Conservation (phyloP, 2,329 filamentous ascomycete species). For the Neocucurbitaria cava region DNA sequence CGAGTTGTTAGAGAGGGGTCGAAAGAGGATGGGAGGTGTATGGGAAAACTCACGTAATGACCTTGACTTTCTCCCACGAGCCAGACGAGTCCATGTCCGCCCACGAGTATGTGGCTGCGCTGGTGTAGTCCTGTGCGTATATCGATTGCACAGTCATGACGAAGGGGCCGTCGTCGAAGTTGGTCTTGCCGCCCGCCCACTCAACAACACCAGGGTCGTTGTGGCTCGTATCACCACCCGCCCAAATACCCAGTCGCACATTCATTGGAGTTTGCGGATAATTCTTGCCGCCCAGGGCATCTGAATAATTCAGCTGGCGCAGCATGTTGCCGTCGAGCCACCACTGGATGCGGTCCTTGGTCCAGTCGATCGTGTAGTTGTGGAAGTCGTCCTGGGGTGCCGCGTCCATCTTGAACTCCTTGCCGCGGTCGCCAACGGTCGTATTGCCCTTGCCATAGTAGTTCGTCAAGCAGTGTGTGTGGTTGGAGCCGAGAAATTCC, state of each 20-base stretch:
- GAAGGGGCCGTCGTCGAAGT: conserved; percentile 72
- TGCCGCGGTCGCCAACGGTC: conserved; percentile 58
- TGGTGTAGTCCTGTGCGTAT: conserved; percentile 63
- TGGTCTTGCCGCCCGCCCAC: conserved; percentile 72
- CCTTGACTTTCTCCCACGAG: conserved; percentile 58
- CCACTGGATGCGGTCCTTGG: conserved; percentile 68
- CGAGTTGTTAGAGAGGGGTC: conserved; percentile 14
- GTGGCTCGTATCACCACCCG: conserved; percentile 60
- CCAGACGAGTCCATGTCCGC: conserved; percentile 37
- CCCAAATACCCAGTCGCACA: conserved; percentile 73
- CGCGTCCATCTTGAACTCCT: conserved; percentile 38
- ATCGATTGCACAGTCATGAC: conserved; percentile 75
- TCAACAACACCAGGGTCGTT: conserved; percentile 46
- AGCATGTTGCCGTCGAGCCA: conserved; percentile 67
- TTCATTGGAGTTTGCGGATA: conserved; percentile 79
- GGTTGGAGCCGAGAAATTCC: conserved; percentile 51
- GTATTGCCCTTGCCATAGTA: conserved; percentile 64
- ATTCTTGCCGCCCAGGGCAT: conserved; percentile 64
- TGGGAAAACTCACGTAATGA: conserved; percentile 47
- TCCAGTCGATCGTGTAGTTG: conserved; percentile 68
- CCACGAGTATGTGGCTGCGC: conserved; percentile 70
- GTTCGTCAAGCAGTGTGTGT: conserved; percentile 57
- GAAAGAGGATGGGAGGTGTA: neutral
- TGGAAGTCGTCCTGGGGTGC: conserved; percentile 45
- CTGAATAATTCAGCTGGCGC: conserved; percentile 66